phyloP scores from a whole-genome alignment of 2,329 filamentous ascomycete genomes.

The Simplicillium sp. region DNA sequence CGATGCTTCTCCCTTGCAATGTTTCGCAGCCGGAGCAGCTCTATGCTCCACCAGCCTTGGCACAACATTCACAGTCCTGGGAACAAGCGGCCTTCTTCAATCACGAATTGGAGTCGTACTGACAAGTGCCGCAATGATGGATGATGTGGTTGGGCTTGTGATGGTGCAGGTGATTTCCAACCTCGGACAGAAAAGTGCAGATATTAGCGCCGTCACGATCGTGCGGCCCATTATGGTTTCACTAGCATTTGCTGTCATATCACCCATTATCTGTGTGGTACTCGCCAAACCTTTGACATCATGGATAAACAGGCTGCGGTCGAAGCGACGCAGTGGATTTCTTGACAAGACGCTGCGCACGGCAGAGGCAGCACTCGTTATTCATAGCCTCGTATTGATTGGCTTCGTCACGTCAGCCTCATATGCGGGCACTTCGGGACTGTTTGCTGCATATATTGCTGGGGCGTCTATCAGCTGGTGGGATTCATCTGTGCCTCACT shows the following conservation, averaged over 20 bases:
- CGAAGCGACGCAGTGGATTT: conserved; percentile 9
- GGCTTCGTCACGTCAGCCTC: conserved; percentile 37
- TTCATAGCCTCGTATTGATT: conserved; percentile 41
- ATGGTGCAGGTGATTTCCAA: conserved; percentile 70
- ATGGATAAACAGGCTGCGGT: conserved; percentile 20
- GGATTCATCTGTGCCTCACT: conserved; percentile 28
- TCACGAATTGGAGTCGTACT: conserved; percentile 52
- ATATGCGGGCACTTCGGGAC: conserved; percentile 52
- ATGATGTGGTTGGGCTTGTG: conserved; percentile 68
- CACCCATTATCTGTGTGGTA: conserved; percentile 37
- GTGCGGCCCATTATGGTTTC: conserved; percentile 37
- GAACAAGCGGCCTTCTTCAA: conserved; percentile 28
- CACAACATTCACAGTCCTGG: conserved; percentile 51
- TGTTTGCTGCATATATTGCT: conserved; percentile 55
- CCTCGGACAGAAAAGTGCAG: conserved; percentile 29
- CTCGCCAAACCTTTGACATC: conserved; percentile 30
- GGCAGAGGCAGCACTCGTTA: conserved; percentile 26
- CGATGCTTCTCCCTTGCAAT: conserved; percentile 44
- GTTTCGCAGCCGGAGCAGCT: conserved; percentile 64
- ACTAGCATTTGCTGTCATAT: conserved; percentile 37
- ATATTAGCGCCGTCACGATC: conserved; percentile 22
- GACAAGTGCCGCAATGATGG: conserved; percentile 68
- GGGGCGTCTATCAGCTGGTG: conserved; percentile 52
- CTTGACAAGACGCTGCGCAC: conserved; percentile 16
- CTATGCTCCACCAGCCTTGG: conserved; percentile 67